Conservation (phyloP, 768 basidiomycete species). For the Auricularia heimuer region DNA sequence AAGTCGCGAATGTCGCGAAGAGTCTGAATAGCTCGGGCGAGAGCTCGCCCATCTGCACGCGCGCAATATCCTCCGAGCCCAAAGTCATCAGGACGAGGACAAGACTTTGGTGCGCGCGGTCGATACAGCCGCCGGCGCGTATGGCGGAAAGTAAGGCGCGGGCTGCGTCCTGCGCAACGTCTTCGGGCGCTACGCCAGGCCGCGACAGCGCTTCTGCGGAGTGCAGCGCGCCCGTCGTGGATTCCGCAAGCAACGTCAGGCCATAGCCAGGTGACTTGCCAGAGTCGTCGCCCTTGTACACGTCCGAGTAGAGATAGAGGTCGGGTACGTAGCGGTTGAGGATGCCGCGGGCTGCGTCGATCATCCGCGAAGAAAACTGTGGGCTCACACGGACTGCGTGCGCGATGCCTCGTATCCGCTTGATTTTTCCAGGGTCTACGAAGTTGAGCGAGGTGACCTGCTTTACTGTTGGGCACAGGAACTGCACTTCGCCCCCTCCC, state of each 20-base stretch:
- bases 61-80: conserved; percentile 95
- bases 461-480: conserved; percentile 86
- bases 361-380: conserved; percentile 96
- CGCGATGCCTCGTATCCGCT: conserved; percentile 93
- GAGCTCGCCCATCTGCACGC: conserved; percentile 77
- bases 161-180: conserved; percentile 76
- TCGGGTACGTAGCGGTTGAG: conserved; percentile 96
- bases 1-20: conserved; percentile 70
- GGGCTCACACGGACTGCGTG: conserved; percentile 96
- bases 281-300: conserved; percentile 94
- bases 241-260: conserved; percentile 80
- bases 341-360: conserved; percentile 85
- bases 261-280: conserved; percentile 99
- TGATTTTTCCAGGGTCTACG: conserved; percentile 82
- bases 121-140: conserved; percentile 77
- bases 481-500: conserved; percentile 90
- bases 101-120: conserved; percentile 78
- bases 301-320: conserved; percentile 96
- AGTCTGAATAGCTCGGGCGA: conserved; percentile 85
- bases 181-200: conserved; percentile 83
- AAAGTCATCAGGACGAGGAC: conserved; percentile 86
- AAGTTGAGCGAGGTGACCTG: conserved; percentile 91
- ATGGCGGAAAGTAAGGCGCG: conserved; percentile 73
- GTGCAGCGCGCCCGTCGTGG: conserved; percentile 81
- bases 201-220: conserved; percentile 79